Evolutionary conservation across 306 rosid species (phyloP).

Genomic region (Fagus sylvatica): DNA sequence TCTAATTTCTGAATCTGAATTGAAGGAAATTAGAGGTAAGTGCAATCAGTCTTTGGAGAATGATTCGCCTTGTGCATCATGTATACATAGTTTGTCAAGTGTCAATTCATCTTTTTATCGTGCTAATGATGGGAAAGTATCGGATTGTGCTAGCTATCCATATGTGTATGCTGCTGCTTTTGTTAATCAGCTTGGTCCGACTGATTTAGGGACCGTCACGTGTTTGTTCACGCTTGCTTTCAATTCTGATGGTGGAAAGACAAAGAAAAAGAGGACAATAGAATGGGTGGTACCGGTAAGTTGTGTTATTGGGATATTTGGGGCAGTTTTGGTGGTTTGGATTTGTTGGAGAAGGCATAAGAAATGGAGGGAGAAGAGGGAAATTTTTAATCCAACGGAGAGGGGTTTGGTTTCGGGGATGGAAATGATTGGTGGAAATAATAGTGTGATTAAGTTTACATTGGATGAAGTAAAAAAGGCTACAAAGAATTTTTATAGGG

Average conservation of each 20-base stretch:
- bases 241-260: background rate
- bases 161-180: constrained; percentile 15
- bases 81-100: background rate
- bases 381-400: background rate
- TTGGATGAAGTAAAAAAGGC: constrained; percentile 14
- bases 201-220: constrained; percentile 9
- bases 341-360: constrained; percentile 21
- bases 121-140: background rate
- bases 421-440: background rate
- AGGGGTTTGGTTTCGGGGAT: background rate
- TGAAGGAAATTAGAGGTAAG: background rate
- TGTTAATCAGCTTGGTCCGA: background rate
- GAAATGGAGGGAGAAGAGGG: background rate
- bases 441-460: constrained; percentile 14
- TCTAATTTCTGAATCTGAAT: constrained; percentile 1
- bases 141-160: constrained; percentile 17
- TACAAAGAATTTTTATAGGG: constrained; percentile 6
- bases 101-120: background rate
- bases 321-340: constrained; percentile 12
- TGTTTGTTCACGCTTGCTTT: constrained; percentile 20
- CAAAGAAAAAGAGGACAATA: background rate
- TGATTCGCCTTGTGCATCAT: background rate
- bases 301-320: constrained; percentile 1
- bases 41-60: constrained; percentile 17
- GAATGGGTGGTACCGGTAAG: constrained; percentile 5